A percentile compares a stretch with the other conserved stretches of the same genome.
Conservation (phyloP, 495 filamentous ascomycete genomes). For the Podospora pseudopauciseta region DNA sequence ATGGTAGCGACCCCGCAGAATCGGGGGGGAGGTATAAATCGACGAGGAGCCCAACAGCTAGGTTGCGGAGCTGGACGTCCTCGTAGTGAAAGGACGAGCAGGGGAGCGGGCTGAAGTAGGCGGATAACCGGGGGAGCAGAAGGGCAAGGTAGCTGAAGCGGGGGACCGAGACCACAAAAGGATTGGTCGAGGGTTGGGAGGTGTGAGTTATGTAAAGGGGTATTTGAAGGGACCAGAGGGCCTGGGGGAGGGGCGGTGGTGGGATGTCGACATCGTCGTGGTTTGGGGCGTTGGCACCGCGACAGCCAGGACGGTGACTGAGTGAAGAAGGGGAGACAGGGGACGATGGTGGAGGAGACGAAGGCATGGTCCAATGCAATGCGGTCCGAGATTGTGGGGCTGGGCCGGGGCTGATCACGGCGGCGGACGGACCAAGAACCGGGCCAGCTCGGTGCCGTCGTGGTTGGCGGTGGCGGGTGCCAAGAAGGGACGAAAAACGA, state of each 20-base stretch:
- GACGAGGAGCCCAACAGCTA: slow-evolving; percentile 81
- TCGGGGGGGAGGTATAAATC: slow-evolving; percentile 62
- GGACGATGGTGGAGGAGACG: background rate
- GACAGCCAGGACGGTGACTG: background rate
- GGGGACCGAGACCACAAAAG: slow-evolving; percentile 56
- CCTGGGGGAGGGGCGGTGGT: slow-evolving; percentile 34
- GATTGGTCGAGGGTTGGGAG: slow-evolving; percentile 33
- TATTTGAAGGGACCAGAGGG: slow-evolving; percentile 48
- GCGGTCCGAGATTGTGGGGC: background rate
- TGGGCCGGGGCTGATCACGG: background rate
- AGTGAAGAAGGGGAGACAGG: background rate
- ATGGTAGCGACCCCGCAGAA: slow-evolving; percentile 53
- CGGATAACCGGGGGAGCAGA: slow-evolving; percentile 70
- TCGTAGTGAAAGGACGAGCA: slow-evolving; percentile 82
- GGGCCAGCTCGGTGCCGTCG: background rate
- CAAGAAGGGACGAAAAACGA: background rate
- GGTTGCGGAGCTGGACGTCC: slow-evolving; percentile 65
- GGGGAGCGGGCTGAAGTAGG: slow-evolving; percentile 64
- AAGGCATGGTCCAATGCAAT: background rate
- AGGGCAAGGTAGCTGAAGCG: slow-evolving; percentile 71
- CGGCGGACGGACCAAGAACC: background rate
- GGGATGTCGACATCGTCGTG: background rate
- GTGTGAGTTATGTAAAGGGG: slow-evolving; percentile 52
- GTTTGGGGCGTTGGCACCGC: background rate
- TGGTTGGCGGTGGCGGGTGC: background rate